Evolutionary conservation across 208 protist genomes (phyloP), one percentile per base, ranked within the genome.

Genomic region (Blechomonas ayalai): DNA sequence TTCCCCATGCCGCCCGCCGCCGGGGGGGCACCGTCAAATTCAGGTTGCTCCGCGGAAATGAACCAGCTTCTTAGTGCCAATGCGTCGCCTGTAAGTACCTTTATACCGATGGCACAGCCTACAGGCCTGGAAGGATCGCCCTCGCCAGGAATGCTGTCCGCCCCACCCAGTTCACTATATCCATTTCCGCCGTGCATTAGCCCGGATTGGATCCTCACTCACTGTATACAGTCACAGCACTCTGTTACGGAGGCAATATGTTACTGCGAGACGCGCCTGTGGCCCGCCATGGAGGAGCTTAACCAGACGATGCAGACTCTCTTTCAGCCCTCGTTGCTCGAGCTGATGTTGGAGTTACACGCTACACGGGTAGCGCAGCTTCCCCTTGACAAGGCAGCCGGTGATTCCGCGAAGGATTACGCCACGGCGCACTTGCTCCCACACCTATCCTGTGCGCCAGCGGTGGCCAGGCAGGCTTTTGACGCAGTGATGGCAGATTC

Each of bases 201-300:
- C 6, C 52, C 52, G 9, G 60, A 61, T 31, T 36, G 60, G 18
- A 60, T 61, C 31, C 46, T 47, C n/a, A 61, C 60, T 41, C 42
- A 58, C 16, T 67, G 60, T 29, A 60, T 67, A 47, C 46, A 67
- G 32, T 16, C 18, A 19, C 32, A 34, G 24, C 60, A 67, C 24
- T 67, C 60, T 24, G 60, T 67, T 10, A 43, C 25, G 3, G 60
- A 67, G 18, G 60, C 60, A 7, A 58, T 67, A 34, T 36, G 36
- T 13, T 67, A 67, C 33, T 53, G 44, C 51, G 53, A 61, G 20
- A 48, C 52, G 18, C 27, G 25, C 1, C 40, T 67, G 20, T 12
- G 52, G 23, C 53, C 60, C 10, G 52, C 47, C 2, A 9, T 61
- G 7, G 46, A 61, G 25, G 19, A 41, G 20, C 38, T 67, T 26